Base-by-base conservation (phyloP, 108 stramenopile genomes). In the Nitzschia putrida region DNA sequence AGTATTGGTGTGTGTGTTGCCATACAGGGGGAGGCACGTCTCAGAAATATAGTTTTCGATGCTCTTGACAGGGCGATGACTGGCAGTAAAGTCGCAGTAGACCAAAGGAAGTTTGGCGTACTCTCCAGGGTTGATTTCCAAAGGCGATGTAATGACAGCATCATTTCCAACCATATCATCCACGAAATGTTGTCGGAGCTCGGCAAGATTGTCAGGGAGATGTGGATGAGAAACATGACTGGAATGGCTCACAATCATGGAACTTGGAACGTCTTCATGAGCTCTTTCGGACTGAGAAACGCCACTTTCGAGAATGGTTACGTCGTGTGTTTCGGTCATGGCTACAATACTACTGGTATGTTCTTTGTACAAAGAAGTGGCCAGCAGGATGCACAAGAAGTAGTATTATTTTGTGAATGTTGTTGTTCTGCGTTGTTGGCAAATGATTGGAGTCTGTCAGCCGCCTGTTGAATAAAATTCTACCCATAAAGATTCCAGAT, bases 1-100 rank as follows among this genome's bases (percentile, higher is more conserved):
- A 56, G 80, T 91, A 67, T 88, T 92, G 14, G 97, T 98, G 67
- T 98, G 97, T 0, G 97, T 98, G 67, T 98, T 98, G 55, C 95
- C 97, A 68, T 97, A 95, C 47, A 85, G 83, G 0, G 97, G 97
- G 24, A 94, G 54, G 56, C 90, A 90, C 3, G 64, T 71, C 43
- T 73, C 14, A 43, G 66, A 45, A 13, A 95, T 65, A 63, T 92
- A 92, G 10, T 58, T 24, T 66, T 95, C 94, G 40, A 95, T 84
- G 53, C 85, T 85, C 39, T 59, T 56, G 18, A 88, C 18, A 9
- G 92, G 89, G 53, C 89, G 87, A 55, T 89, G 84, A 24, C 84
- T 82, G 29, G 94, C 94, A 8, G 92, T 92, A 24, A 90, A 89
- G 69, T 95, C 94, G 71, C 89, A 89, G 66, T 95, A 95, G 29